A percentile compares a stretch with the other conserved stretches of the same genome.
Evolutionary conservation across 768 basidiomycete genomes (phyloP).

Genomic region (Jaapia argillacea): DNA sequence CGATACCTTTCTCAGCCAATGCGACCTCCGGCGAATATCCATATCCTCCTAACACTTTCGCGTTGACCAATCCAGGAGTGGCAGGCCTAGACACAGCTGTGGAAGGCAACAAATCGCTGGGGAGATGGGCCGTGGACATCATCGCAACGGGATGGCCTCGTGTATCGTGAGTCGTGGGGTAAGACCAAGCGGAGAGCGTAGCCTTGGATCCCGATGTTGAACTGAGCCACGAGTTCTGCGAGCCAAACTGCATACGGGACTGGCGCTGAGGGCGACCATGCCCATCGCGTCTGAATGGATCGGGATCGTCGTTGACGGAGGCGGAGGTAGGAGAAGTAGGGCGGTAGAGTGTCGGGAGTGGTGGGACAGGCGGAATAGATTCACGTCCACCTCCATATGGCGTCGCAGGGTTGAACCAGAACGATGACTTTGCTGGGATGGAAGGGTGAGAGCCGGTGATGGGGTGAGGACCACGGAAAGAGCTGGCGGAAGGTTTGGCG

Average conservation of each 20-base stretch:
- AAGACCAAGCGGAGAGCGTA: constrained; percentile 61
- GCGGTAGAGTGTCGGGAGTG: constrained; percentile 49
- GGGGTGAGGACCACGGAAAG: constrained; percentile 19
- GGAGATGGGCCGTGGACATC: constrained; percentile 28
- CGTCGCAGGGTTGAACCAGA: constrained; percentile 47
- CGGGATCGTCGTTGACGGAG: constrained; percentile 35
- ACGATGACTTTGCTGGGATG: constrained; percentile 41
- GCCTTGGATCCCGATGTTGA: constrained; percentile 48
- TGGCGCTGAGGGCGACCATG: constrained; percentile 26
- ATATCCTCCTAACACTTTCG: constrained; percentile 61
- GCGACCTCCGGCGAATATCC: constrained; percentile 38
- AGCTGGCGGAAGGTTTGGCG: constrained; percentile 27
- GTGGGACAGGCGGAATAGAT: constrained; percentile 44
- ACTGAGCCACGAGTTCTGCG: constrained; percentile 69
- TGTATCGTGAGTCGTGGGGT: constrained; percentile 36
- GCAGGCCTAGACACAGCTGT: constrained; percentile 31
- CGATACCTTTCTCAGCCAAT: constrained; percentile 45
- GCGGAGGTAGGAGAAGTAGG: constrained; percentile 26
- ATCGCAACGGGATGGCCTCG: constrained; percentile 24
- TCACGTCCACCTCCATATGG: constrained; percentile 25
- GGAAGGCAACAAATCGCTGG: constrained; percentile 25
- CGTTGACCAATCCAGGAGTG: constrained; percentile 45
- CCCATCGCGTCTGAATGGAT: constrained; percentile 53
- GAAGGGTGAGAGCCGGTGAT: constrained; percentile 23
- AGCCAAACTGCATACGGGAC: constrained; percentile 44